These are phyloP conservation scores for Aspergillus nidulans DNA, from an alignment of 495 filamentous ascomycete species.

Conservation along the genomic window DNA sequence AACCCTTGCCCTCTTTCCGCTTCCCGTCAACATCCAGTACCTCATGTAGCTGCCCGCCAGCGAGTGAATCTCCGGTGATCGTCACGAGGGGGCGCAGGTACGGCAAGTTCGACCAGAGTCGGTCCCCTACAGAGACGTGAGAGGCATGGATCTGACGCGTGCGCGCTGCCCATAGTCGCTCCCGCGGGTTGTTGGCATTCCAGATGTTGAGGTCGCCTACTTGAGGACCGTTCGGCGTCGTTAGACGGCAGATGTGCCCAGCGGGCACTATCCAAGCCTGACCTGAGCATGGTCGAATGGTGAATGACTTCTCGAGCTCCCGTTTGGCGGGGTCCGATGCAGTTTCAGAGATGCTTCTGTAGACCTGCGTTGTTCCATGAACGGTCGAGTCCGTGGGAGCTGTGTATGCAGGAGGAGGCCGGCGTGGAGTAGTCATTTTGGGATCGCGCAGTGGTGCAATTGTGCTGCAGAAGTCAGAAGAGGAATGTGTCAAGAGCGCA, in stretches of 20 bases:
- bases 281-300: constrained; percentile 49
- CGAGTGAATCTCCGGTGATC: constrained; percentile 65
- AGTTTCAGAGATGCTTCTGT: constrained; percentile 37
- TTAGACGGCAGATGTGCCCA: constrained; percentile 63
- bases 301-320: constrained; percentile 32
- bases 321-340: constrained; percentile 31
- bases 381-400: constrained; percentile 34
- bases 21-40: constrained; percentile 35
- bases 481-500: neutral
- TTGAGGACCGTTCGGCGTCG: constrained; percentile 69
- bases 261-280: constrained; percentile 59
- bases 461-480: neutral
- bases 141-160: constrained; percentile 73
- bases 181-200: constrained; percentile 68
- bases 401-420: constrained; percentile 40
- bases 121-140: constrained; percentile 64
- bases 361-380: constrained; percentile 35
- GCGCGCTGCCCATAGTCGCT: constrained; percentile 74
- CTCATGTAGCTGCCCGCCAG: constrained; percentile 50
- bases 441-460: neutral
- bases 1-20: constrained; percentile 30
- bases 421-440: constrained; percentile 30
- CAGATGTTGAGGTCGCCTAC: constrained; percentile 82
- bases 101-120: constrained; percentile 72
- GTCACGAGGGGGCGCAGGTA: constrained; percentile 71